Conservation (phyloP, 1,284 basidiomycete genomes). For the Heterobasidion irregulare region DNA sequence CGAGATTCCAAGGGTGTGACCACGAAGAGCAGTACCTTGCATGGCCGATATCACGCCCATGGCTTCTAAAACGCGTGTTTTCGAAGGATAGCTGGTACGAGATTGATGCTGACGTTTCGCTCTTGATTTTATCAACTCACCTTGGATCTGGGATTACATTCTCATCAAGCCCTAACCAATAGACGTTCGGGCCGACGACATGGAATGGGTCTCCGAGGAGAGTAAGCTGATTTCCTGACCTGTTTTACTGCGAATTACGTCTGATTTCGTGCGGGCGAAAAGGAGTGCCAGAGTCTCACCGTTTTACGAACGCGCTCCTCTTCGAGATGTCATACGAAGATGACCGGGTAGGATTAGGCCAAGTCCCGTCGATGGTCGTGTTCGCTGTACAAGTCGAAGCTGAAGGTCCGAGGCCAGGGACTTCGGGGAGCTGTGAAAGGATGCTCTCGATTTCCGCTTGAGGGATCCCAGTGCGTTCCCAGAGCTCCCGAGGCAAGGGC, state of each 20-base stretch:
- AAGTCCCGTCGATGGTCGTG: background rate
- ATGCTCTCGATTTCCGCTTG: background rate
- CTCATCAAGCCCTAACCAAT: conserved; percentile 22
- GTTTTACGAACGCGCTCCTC: background rate
- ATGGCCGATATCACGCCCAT: conserved; percentile 17
- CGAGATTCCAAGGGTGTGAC: conserved; percentile 25
- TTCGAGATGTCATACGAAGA: background rate
- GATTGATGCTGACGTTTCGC: conserved; percentile 4
- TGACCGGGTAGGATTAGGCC: background rate
- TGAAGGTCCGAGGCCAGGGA: background rate
- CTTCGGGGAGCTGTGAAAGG: background rate
- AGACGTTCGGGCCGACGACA: conserved; percentile 14
- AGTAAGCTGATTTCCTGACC: background rate
- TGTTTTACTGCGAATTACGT: background rate
- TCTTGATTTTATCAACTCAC: conserved; percentile 1
- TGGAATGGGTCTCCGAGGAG: background rate
- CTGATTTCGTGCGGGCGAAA: background rate
- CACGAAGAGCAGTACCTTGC: conserved; percentile 24
- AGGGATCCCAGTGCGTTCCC: background rate
- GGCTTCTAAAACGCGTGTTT: conserved; percentile 17
- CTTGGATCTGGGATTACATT: conserved; percentile 12
- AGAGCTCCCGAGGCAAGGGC: background rate
- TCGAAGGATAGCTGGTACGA: conserved; percentile 21
- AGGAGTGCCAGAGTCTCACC: background rate
- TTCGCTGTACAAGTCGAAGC: background rate